These are phyloP conservation scores for Platismatia glauca DNA, from an alignment of 495 filamentous ascomycete genomes.

Conservation along the genomic window DNA sequence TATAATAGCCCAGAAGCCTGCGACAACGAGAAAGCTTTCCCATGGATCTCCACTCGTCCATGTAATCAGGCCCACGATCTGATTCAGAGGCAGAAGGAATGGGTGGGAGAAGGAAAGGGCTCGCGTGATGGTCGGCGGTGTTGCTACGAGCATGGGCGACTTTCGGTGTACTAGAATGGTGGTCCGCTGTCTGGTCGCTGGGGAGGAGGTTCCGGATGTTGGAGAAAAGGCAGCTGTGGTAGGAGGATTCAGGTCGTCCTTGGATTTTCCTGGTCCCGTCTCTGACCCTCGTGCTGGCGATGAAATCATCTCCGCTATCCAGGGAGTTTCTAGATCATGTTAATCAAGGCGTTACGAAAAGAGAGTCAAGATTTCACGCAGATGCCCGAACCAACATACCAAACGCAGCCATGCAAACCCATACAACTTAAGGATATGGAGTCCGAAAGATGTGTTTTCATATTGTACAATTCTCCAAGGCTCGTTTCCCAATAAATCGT, in stretches of 20 bases:
- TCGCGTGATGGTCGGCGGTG: slow-evolving; percentile 85
- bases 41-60: slow-evolving; percentile 92
- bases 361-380: slow-evolving; percentile 12
- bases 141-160: slow-evolving; percentile 84
- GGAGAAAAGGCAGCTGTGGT: slow-evolving; percentile 85
- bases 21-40: slow-evolving; percentile 89
- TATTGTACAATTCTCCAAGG: not conserved
- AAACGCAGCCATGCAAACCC: slow-evolving; percentile 54
- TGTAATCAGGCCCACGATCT: slow-evolving; percentile 70
- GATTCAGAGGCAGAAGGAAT: slow-evolving; percentile 80
- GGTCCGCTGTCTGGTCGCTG: slow-evolving; percentile 67
- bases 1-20: slow-evolving; percentile 72
- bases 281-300: slow-evolving; percentile 30
- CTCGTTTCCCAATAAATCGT: not conserved
- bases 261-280: slow-evolving; percentile 31
- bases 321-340: slow-evolving; percentile 46
- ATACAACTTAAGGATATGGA: slow-evolving; percentile 14
- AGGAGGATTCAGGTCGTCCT: slow-evolving; percentile 51
- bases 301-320: slow-evolving; percentile 37
- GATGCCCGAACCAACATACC: slow-evolving; percentile 34
- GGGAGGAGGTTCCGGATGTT: slow-evolving; percentile 54
- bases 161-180: slow-evolving; percentile 95
- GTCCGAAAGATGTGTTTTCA: not conserved
- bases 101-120: slow-evolving; percentile 91
- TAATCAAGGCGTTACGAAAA: slow-evolving; percentile 8